These are phyloP conservation scores for Ceratobasidium sp. DNA, from an alignment of 1,284 basidiomycete genomes.

Conservation along the genomic window DNA sequence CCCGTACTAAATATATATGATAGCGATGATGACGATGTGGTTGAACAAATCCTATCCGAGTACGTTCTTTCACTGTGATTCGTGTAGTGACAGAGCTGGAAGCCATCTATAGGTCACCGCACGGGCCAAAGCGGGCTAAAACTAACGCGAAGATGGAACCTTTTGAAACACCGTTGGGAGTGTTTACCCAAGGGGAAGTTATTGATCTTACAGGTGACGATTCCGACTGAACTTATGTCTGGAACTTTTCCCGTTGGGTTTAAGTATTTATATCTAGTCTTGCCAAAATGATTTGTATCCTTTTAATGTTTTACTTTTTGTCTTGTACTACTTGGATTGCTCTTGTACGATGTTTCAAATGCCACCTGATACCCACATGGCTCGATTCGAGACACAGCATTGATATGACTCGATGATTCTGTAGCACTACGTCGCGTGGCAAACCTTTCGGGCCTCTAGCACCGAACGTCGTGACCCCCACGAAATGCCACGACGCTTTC, in stretches of 20 bases:
- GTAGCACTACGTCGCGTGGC: too few relatives aligned
- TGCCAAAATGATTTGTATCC: not conserved
- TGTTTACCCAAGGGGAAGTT: conserved; percentile 27
- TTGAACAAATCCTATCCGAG: conserved; percentile 23
- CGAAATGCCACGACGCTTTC: too few relatives aligned
- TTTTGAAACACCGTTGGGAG: not conserved
- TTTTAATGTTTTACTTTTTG: not conserved
- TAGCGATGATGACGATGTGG: conserved; percentile 24
- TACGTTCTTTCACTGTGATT: not conserved
- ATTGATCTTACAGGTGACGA: conserved; percentile 41
- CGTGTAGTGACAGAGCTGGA: not conserved
- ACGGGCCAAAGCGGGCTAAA: conserved; percentile 10
- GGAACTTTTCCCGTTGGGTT: conserved; percentile 2
- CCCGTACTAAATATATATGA: conserved; percentile 23
- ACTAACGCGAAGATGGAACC: conserved; percentile 11
- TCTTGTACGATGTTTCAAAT: too few relatives aligned
- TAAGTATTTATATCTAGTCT: conserved; percentile 25
- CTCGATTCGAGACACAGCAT: too few relatives aligned
- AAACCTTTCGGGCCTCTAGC: conserved; percentile 1
- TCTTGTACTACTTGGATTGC: not conserved
- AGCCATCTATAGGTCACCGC: not conserved
- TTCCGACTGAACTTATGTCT: conserved; percentile 11
- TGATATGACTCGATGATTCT: too few relatives aligned
- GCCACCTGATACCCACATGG: too few relatives aligned
- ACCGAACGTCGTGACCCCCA: too few relatives aligned